phyloP scores from a whole-genome alignment of 2,329 filamentous ascomycete species.

The Sporothrix curviconia region DNA sequence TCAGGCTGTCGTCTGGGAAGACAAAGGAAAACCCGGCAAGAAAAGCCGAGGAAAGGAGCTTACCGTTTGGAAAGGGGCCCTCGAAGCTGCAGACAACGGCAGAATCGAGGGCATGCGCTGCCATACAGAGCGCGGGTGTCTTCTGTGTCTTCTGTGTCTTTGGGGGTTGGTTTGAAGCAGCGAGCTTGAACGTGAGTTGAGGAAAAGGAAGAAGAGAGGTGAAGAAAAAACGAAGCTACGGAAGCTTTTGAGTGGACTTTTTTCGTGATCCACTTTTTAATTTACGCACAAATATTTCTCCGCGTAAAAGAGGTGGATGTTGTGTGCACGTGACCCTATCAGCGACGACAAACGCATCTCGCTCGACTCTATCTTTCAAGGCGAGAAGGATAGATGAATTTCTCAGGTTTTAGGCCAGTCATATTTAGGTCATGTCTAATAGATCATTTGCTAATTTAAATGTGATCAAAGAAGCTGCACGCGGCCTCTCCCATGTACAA shows the following conservation, averaged over 20 bases:
- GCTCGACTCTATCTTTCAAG: too few species aligned
- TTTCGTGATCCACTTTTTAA: conserved; percentile 2
- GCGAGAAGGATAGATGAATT: too few species aligned
- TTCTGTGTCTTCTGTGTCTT: too few species aligned
- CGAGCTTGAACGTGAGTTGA: too few species aligned
- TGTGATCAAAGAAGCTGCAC: too few species aligned
- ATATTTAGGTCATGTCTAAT: too few species aligned
- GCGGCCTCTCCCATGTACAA: too few species aligned
- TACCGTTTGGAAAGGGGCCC: conserved; percentile 8
- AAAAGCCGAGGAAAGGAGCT: conserved; percentile 14
- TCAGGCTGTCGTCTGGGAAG: conserved; percentile 44
- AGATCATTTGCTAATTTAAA: too few species aligned
- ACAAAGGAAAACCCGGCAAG: conserved; percentile 2
- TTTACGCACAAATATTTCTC: conserved; percentile 13
- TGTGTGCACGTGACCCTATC: neutral
- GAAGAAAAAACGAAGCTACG: neutral
- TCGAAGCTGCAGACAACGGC: neutral
- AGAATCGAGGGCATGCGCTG: neutral
- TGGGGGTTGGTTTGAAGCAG: too few species aligned
- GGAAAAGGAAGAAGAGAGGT: neutral
- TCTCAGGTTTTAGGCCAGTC: too few species aligned
- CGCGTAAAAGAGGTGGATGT: neutral
- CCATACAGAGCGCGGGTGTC: neutral
- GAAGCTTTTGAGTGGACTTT: conserved; percentile 1
- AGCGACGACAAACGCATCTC: too few species aligned